Evolutionary conservation across 495 filamentous ascomycete species (phyloP), one percentile per base, ranked within the genome.

Genomic region (Aspergillus mulundensis): DNA sequence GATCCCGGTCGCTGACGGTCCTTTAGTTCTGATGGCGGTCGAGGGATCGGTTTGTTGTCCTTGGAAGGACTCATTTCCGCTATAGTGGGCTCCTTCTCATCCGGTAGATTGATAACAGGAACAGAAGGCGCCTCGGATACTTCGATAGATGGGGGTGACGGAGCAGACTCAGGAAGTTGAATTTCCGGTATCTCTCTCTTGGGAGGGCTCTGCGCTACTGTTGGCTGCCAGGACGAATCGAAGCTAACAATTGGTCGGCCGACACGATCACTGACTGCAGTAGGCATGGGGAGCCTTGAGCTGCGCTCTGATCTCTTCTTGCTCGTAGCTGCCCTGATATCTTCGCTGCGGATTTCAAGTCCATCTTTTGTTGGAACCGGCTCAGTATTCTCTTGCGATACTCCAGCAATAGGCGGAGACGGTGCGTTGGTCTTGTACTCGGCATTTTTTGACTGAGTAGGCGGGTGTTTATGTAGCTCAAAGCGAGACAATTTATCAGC

Each of bases 201-300:
- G 6, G 36, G 38, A 30, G 54, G 44, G 45, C 61, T 50, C 60
- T 67, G 21, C 46, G 70, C 57, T 55, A 72, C 68, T 8, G 47
- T 76, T 53, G 89, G 82, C 72, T 85, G 87, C 90, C 89, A 94
- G 69, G 85, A 77, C 61, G 76, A 77, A 68, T 91, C 83, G 77
- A 96, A 96, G 79, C 91, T 96, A 75, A 96, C 90, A 70, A 96
- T 96, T 49, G 90, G 91, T 63, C 91, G 82, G 50, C 89, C 88
- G 51, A 87, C 84, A 58, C 78, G 85, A 71, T 95, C 85, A 73
- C 89, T 94, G 67, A 96, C 90, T 39, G 89, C 81, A 25, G 88
- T 88, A 61, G 91, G 91, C 64, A 84, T 91, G 5, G 91, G 91
- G 28, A 96, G 72, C 61, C 87, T 93, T 47, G 86, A 72, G 64